These are phyloP conservation scores for Corchorus capsularis DNA, from an alignment of 345 rosid genomes.

Conservation along the genomic window DNA sequence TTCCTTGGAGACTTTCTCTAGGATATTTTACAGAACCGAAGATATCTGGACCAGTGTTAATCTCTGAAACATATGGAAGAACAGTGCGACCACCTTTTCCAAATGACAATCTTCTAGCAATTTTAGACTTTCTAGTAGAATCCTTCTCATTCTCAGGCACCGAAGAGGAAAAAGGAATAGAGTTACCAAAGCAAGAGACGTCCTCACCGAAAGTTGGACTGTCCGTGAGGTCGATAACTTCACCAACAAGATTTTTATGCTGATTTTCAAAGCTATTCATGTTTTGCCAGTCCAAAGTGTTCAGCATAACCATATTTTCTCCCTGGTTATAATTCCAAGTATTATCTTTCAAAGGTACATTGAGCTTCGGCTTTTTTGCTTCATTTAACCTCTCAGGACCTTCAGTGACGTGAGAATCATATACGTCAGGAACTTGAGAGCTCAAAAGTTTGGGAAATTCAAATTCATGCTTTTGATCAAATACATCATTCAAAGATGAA, in stretches of 20 bases:
- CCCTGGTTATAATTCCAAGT: slow-evolving; percentile 36
- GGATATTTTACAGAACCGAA: slow-evolving; percentile 32
- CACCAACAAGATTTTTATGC: slow-evolving; percentile 51
- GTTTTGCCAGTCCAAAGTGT: slow-evolving; percentile 33
- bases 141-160: slow-evolving; percentile 46
- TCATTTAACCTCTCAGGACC: slow-evolving; percentile 26
- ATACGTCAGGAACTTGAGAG: slow-evolving; percentile 23
- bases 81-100: slow-evolving; percentile 34
- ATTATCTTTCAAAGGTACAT: slow-evolving; percentile 30
- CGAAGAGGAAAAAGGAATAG: slow-evolving; percentile 35
- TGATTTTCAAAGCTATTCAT: slow-evolving; percentile 33
- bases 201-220: slow-evolving; percentile 36
- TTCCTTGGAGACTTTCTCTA: slow-evolving; percentile 30
- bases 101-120: slow-evolving; percentile 58
- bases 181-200: slow-evolving; percentile 35
- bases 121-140: slow-evolving; percentile 45
- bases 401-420: slow-evolving; percentile 26
- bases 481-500: slow-evolving; percentile 38
- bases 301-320: slow-evolving; percentile 28
- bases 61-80: slow-evolving; percentile 53
- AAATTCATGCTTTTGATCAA: slow-evolving; percentile 38
- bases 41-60: slow-evolving; percentile 41
- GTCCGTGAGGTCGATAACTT: slow-evolving; percentile 52
- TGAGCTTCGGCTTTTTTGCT: slow-evolving; percentile 34
- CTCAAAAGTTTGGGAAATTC: slow-evolving; percentile 32